These are phyloP conservation scores for Lasiosphaeria hispida DNA, from an alignment of 495 filamentous ascomycete species.

Conservation along the genomic window DNA sequence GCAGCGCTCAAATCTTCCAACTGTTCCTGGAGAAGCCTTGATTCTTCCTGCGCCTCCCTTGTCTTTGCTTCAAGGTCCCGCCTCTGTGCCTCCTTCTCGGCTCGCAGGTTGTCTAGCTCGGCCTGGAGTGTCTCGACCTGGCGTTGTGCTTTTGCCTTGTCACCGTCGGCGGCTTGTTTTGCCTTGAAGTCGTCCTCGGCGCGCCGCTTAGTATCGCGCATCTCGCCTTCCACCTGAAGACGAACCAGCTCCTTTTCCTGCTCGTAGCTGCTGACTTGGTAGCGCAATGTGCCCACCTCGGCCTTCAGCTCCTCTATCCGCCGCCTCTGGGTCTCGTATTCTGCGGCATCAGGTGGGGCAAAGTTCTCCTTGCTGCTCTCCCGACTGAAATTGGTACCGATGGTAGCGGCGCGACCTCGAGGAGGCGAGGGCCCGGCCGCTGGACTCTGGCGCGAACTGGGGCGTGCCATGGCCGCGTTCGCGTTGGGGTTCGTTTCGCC, in stretches of 20 bases:
- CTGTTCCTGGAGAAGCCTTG: constrained; percentile 69
- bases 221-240: constrained; percentile 76
- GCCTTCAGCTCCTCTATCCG: constrained; percentile 55
- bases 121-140: constrained; percentile 69
- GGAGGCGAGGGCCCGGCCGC: constrained; percentile 35
- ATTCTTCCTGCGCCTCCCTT: constrained; percentile 69
- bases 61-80: constrained; percentile 67
- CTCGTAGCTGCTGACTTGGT: constrained; percentile 63
- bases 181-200: constrained; percentile 81
- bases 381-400: constrained; percentile 24
- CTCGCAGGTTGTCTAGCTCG: constrained; percentile 62
- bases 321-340: constrained; percentile 49
- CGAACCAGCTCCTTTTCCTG: constrained; percentile 80
- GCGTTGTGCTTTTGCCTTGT: constrained; percentile 62
- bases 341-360: constrained; percentile 46
- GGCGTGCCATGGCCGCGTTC: constrained; percentile 30
- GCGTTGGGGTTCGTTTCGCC: constrained; percentile 43
- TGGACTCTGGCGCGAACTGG: constrained; percentile 35
- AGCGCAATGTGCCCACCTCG: constrained; percentile 53
- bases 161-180: constrained; percentile 70
- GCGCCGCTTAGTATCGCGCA: constrained; percentile 69
- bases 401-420: constrained; percentile 28
- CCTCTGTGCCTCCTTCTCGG: constrained; percentile 55
- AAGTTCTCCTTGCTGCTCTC: constrained; percentile 52
- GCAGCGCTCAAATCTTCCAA: constrained; percentile 70